Evolutionary conservation across 768 basidiomycete species (phyloP).

Genomic region (Mycena capillaripes): DNA sequence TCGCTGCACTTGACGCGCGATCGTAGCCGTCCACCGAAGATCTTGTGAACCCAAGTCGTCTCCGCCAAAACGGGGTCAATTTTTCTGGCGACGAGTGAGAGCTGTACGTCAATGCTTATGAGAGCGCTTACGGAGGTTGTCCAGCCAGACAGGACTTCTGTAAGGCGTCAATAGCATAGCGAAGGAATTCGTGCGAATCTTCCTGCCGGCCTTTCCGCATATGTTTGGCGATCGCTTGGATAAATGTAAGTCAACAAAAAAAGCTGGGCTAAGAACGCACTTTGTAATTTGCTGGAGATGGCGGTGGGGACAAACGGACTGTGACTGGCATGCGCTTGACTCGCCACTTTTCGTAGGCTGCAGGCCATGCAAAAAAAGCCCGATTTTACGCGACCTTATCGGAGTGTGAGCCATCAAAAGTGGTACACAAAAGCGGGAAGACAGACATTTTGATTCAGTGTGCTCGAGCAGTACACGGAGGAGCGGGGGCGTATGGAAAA

Average conservation of each 20-base stretch:
- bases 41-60: constrained; percentile 93
- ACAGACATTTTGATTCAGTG: constrained; percentile 73
- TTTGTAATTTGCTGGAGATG: constrained; percentile 78
- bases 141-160: constrained; percentile 88
- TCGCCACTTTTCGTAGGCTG: constrained; percentile 69
- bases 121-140: constrained; percentile 70
- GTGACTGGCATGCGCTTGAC: constrained; percentile 62
- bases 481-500: constrained; percentile 93
- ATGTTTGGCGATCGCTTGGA: constrained; percentile 88
- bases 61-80: constrained; percentile 78
- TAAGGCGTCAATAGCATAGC: constrained; percentile 92
- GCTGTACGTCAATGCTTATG: not conserved
- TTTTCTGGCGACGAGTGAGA: constrained; percentile 62
- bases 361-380: constrained; percentile 86
- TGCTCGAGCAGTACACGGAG: constrained; percentile 71
- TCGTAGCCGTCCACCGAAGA: constrained; percentile 93
- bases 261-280: constrained; percentile 58
- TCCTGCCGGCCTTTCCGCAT: constrained; percentile 95
- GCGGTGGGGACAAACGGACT: constrained; percentile 72
- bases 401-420: constrained; percentile 18
- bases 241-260: constrained; percentile 18
- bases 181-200: constrained; percentile 97
- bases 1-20: constrained; percentile 90
- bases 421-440: constrained; percentile 14
- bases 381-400: constrained; percentile 56